phyloP scores from a whole-genome alignment of 148 eudicot genomes.

The Linanthus parryae region DNA sequence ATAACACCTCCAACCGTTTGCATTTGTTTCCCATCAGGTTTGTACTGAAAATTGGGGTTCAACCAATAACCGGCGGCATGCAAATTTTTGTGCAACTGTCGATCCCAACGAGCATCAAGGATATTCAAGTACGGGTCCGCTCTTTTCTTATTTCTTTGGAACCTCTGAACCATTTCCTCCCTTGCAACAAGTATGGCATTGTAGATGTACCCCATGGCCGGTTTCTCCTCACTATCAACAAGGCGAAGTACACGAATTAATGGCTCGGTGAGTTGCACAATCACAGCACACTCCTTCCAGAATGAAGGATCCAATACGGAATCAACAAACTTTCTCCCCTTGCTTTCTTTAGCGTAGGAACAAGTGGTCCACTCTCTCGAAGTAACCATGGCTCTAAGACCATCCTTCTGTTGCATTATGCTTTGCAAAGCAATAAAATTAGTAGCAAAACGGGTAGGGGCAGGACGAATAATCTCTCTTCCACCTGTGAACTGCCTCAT shows the following conservation, averaged over 20 bases:
- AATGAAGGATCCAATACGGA: not conserved
- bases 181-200: not conserved
- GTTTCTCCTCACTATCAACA: conserved; percentile 9
- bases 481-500: too few species aligned
- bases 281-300: not conserved
- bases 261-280: not conserved
- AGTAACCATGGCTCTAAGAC: too few species aligned
- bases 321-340: not conserved
- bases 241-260: not conserved
- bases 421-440: too few species aligned
- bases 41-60: not conserved
- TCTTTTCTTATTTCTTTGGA: not conserved
- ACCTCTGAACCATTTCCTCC: not conserved
- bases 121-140: not conserved
- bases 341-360: not conserved
- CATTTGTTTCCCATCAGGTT: not conserved
- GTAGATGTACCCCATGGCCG: conserved; percentile 11
- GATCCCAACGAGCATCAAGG: conserved; percentile 4
- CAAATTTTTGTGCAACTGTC: not conserved
- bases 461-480: too few species aligned
- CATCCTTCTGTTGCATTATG: too few species aligned
- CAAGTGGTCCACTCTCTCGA: not conserved
- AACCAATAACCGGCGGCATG: conserved; percentile 4
- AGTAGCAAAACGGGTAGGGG: too few species aligned
- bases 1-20: not conserved